These are phyloP conservation scores for Haplosporangium gracile DNA, from an alignment of 192 early-diverging fungal species.

Conservation along the genomic window DNA sequence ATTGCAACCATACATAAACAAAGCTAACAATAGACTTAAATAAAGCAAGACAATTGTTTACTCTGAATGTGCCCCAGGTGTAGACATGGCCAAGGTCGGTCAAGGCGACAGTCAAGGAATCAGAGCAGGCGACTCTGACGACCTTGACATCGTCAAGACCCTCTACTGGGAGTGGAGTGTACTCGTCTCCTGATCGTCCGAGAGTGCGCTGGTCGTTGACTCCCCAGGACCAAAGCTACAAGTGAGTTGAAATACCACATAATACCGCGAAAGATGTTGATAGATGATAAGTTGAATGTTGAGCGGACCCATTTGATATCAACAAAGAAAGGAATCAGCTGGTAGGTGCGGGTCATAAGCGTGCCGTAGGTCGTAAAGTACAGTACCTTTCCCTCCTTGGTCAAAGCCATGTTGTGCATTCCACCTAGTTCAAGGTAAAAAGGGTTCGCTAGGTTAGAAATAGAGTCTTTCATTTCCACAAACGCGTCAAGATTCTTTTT, in stretches of 20 bases:
- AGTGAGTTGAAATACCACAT: neutral
- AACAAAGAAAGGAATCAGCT: neutral
- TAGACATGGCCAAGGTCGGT: slow-evolving; percentile 85
- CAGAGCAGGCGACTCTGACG: slow-evolving; percentile 85
- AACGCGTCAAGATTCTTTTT: neutral
- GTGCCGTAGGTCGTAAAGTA: neutral
- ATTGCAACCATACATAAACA: neutral
- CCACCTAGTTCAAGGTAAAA: slow-evolving; percentile 62
- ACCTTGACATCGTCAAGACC: slow-evolving; percentile 82
- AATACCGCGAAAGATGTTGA: neutral
- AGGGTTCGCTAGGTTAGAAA: neutral
- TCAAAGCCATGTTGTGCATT: slow-evolving; percentile 87
- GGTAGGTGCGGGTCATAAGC: neutral
- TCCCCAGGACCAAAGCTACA: slow-evolving; percentile 91
- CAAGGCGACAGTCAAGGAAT: slow-evolving; percentile 86
- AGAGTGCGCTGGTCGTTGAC: slow-evolving; percentile 95
- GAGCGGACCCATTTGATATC: neutral
- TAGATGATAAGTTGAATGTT: neutral
- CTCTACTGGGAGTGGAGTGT: slow-evolving; percentile 72
- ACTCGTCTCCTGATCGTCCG: slow-evolving; percentile 78
- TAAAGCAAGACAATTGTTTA: slow-evolving; percentile 23
- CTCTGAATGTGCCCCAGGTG: slow-evolving; percentile 88
- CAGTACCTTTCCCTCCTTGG: slow-evolving; percentile 76
- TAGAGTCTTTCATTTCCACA: neutral
- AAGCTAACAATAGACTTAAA: neutral